Conservation (phyloP, 2,329 filamentous ascomycete species). For the Fragosphaeria purpurea region DNA sequence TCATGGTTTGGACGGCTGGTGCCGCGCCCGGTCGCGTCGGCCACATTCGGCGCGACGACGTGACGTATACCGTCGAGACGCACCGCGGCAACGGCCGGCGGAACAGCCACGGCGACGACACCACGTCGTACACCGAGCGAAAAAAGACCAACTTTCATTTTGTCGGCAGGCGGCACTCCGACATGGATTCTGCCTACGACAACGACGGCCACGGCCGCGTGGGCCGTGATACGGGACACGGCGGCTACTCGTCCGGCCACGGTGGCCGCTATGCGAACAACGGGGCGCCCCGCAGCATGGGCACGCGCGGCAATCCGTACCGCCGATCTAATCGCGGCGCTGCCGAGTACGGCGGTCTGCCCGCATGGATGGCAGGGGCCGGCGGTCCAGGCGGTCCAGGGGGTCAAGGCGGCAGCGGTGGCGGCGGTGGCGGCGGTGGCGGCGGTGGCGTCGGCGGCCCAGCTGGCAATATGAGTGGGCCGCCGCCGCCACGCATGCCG, state of each 20-base stretch:
- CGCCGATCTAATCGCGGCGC: neutral
- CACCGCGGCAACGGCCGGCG: neutral
- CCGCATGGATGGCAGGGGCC: neutral
- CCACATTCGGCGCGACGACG: slow-evolving; percentile 7
- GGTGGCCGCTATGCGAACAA: no score
- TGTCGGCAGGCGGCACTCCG: neutral
- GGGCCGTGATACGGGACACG: neutral
- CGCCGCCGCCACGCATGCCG: neutral
- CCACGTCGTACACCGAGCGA: neutral
- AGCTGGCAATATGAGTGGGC: neutral
- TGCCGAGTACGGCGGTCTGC: neutral
- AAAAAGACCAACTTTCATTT: slow-evolving; percentile 1
- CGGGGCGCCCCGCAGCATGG: no score
- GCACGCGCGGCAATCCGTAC: neutral
- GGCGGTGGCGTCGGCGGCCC: neutral
- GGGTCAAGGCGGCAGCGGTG: neutral
- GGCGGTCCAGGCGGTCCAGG: neutral
- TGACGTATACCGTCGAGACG: neutral
- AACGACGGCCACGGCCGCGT: neutral
- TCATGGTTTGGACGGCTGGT: slow-evolving; percentile 8
- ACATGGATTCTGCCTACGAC: neutral
- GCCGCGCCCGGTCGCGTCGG: slow-evolving; percentile 1
- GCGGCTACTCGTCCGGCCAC: no score
- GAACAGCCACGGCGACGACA: neutral
- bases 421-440: neutral